phyloP scores from a whole-genome alignment of 345 rosid genomes.

The Eutrema yunnanense region DNA sequence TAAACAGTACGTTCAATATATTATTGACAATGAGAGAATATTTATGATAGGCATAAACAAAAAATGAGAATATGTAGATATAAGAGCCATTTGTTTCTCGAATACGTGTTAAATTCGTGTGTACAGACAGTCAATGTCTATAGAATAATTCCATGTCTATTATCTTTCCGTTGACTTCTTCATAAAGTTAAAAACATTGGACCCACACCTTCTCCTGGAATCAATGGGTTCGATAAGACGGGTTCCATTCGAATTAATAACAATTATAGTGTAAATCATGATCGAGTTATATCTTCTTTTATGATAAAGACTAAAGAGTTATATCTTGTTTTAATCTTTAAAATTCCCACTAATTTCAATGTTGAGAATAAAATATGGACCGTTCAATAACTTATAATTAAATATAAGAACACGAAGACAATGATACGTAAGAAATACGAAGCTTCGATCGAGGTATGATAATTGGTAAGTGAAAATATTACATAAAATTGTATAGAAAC shows the following conservation, averaged over 20 bases:
- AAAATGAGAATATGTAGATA: not conserved
- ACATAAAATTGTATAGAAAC: not conserved
- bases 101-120: constrained; percentile 17
- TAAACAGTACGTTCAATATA: not conserved
- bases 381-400: not conserved
- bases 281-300: not conserved
- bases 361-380: not conserved
- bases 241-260: not conserved
- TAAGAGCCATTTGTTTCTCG: not conserved
- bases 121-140: constrained; percentile 2
- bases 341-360: not conserved
- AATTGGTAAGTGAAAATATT: not conserved
- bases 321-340: not conserved
- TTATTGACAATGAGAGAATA: not conserved
- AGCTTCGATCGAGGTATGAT: not conserved
- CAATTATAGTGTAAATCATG: not conserved
- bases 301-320: not conserved
- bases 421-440: not conserved
- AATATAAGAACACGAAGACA: not conserved
- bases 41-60: not conserved
- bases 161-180: constrained; percentile 1
- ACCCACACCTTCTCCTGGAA: not conserved
- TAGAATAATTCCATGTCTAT: not conserved
- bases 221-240: not conserved
- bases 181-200: not conserved